Percentiles rank a stretch among this genome's conserved stretches.
Evolutionary conservation across 2,329 filamentous ascomycete genomes (phyloP).

Genomic region (Thermothelomyces thermophilus): DNA sequence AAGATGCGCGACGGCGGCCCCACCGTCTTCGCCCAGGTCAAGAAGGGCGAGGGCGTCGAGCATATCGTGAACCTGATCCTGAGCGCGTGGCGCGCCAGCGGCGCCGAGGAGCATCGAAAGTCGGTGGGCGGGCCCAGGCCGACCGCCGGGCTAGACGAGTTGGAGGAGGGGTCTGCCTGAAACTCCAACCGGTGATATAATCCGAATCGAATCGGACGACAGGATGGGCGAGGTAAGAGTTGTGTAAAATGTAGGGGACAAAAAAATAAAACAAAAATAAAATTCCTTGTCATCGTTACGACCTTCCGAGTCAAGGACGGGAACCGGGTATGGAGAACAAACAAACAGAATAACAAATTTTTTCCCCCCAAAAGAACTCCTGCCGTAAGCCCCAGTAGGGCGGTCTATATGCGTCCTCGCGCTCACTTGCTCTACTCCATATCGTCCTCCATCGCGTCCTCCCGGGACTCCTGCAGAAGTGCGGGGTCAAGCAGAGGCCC

Average conservation of each 20-base stretch:
- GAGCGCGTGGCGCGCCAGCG: constrained; percentile 88
- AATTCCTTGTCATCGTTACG: not conserved
- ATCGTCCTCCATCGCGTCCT: constrained; percentile 35
- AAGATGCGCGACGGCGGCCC: constrained; percentile 95
- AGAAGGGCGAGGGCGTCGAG: constrained; percentile 76
- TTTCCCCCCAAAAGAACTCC: constrained; percentile 14
- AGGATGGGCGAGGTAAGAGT: not conserved
- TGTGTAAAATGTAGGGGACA: not conserved
- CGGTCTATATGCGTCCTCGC: constrained; percentile 1
- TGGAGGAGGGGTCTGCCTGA: constrained; percentile 28
- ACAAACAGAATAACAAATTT: not conserved
- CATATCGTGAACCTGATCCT: constrained; percentile 83
- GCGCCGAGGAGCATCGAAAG: constrained; percentile 58
- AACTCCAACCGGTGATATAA: not conserved
- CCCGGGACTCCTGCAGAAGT: constrained; percentile 15
- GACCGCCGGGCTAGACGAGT: constrained; percentile 48
- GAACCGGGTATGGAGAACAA: not conserved
- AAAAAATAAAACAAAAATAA: too few species aligned
- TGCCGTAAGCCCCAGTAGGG: constrained; percentile 3
- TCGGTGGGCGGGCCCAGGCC: constrained; percentile 50
- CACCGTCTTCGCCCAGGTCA: constrained; percentile 96
- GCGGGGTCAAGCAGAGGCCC: constrained; percentile 33
- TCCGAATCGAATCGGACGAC: not conserved
- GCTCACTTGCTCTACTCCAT: constrained; percentile 10
- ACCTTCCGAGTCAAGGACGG: not conserved